Conservation (phyloP, 1,139 yeast genomes). For the Hemisphaericaspora lyxosophila region DNA sequence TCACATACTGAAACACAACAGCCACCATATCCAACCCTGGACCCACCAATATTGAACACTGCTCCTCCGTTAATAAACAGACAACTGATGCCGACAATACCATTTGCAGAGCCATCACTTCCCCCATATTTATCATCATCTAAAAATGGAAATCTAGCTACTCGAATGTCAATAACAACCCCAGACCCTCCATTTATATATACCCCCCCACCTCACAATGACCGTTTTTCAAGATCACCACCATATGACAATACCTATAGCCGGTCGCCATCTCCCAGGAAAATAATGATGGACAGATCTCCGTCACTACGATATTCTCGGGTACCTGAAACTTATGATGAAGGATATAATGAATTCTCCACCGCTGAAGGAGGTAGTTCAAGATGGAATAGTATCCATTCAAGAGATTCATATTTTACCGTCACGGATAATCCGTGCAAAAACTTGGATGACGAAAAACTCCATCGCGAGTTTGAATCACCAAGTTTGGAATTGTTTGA, state of each 20-base stretch:
- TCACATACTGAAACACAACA: slow-evolving; percentile 10
- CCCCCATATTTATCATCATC: background rate
- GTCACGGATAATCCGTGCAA: slow-evolving; percentile 16
- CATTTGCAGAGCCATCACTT: background rate
- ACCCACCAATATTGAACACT: slow-evolving; percentile 8
- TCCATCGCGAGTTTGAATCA: slow-evolving; percentile 10
- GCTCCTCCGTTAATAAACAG: slow-evolving; percentile 12
- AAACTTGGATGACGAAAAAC: slow-evolving; percentile 19
- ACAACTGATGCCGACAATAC: background rate
- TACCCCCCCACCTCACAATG: background rate
- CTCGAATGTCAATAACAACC: background rate
- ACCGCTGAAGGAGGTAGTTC: slow-evolving; percentile 13
- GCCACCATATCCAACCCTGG: slow-evolving; percentile 9
- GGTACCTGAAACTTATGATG: slow-evolving; percentile 1
- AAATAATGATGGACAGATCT: slow-evolving; percentile 7
- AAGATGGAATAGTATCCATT: slow-evolving; percentile 18
- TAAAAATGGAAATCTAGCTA: background rate
- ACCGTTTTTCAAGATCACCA: background rate
- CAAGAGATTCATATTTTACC: slow-evolving; percentile 15
- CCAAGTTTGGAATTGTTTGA: slow-evolving; percentile 38
- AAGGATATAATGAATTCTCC: slow-evolving; percentile 13
- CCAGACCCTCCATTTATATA: background rate
- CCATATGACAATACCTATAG: slow-evolving; percentile 13
- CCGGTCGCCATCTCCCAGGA: slow-evolving; percentile 36
- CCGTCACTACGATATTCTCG: background rate